Evolutionary conservation across 208 protist species (phyloP).

Genomic region (Trypanosoma avium): DNA sequence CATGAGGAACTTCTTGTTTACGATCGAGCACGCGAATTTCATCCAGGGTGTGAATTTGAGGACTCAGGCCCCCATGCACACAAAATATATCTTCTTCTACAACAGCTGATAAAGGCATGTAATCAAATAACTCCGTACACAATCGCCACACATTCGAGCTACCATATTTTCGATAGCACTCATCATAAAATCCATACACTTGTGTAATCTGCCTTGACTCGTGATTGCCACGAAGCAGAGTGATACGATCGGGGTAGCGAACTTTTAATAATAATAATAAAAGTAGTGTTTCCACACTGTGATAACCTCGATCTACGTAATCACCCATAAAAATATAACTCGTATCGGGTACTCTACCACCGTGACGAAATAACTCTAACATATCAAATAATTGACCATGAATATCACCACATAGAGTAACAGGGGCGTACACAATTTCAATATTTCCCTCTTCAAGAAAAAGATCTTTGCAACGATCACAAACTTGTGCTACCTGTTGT

Average conservation of each 20-base stretch:
- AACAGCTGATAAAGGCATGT: conserved; percentile 92
- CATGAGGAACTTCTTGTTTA: conserved; percentile 91
- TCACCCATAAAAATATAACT: conserved; percentile 94
- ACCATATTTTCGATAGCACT: conserved; percentile 95
- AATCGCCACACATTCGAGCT: conserved; percentile 87
- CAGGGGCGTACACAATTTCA: conserved; percentile 93
- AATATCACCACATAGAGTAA: conserved; percentile 99
- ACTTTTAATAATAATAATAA: conserved; percentile 94
- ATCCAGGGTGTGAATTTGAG: conserved; percentile 79
- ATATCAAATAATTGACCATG: conserved; percentile 99
- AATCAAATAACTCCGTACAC: conserved; percentile 93
- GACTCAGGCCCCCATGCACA: conserved; percentile 93
- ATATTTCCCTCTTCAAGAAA: conserved; percentile 95
- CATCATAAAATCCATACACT: conserved; percentile 97
- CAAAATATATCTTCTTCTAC: conserved; percentile 92
- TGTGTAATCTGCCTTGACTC: conserved; percentile 35
- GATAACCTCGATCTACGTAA: too few species aligned
- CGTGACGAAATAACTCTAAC: conserved; percentile 96
- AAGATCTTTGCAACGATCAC: conserved; percentile 87
- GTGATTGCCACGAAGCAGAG: conserved; percentile 3
- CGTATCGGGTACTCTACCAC: conserved; percentile 84
- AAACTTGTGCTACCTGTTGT: conserved; percentile 87
- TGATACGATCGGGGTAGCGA: conserved; percentile 93
- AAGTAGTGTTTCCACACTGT: conserved; percentile 92
- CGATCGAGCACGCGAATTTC: conserved; percentile 87